A percentile compares a stretch with the other conserved stretches of the same genome.
Conservation (phyloP, 306 rosid genomes). For the Trifolium repens region DNA sequence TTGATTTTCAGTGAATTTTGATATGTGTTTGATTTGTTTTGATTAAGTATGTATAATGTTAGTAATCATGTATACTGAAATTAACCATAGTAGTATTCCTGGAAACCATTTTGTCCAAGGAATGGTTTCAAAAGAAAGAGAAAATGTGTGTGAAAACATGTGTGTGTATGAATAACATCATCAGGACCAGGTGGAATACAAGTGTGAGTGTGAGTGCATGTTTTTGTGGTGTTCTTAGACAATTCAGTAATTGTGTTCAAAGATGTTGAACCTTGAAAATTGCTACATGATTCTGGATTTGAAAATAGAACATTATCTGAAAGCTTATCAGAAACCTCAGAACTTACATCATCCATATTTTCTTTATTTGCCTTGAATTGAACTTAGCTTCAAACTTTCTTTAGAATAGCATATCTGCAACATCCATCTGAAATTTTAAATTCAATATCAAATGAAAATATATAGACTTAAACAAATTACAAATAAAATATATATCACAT, state of each 20-base stretch:
- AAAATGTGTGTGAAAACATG: constrained; percentile 68
- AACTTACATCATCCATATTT: constrained; percentile 65
- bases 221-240: constrained; percentile 48
- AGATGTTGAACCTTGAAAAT: constrained; percentile 51
- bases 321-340: constrained; percentile 53
- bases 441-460: constrained; percentile 24
- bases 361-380: constrained; percentile 31
- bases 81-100: too few relatives aligned
- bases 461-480: neutral
- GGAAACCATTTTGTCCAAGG: too few relatives aligned
- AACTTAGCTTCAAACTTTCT: constrained; percentile 37
- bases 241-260: constrained; percentile 50
- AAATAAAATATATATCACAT: constrained; percentile 16
- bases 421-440: constrained; percentile 34
- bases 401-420: constrained; percentile 39
- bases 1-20: too few relatives aligned
- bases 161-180: constrained; percentile 58
- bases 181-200: constrained; percentile 75
- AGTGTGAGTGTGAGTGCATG: constrained; percentile 76
- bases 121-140: too few relatives aligned
- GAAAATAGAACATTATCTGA: constrained; percentile 44
- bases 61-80: too few relatives aligned
- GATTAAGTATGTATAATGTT: too few relatives aligned
- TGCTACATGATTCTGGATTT: constrained; percentile 49
- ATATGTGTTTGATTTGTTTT: too few relatives aligned